A percentile compares a stretch with the other conserved stretches of the same genome.
Conservation (phyloP, 2,329 filamentous ascomycete species). For the Cephalotrichum gorgonifer region DNA sequence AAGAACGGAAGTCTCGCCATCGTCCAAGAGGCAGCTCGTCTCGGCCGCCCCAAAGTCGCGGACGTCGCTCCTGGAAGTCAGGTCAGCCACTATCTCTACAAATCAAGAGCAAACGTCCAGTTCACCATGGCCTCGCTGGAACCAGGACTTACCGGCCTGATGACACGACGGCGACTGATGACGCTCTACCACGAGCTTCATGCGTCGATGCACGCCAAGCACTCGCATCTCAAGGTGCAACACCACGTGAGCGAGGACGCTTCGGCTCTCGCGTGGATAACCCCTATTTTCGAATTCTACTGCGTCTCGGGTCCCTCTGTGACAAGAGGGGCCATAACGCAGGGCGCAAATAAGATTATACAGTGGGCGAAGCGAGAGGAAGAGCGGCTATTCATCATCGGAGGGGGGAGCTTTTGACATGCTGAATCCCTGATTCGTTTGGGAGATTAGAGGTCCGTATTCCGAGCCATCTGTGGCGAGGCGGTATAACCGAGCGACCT, state of each 20-base stretch:
- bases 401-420: slow-evolving; percentile 29
- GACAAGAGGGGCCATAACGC: slow-evolving; percentile 57
- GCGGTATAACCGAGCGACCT: slow-evolving; percentile 31
- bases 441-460: no score
- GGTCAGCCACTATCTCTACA: slow-evolving; percentile 89
- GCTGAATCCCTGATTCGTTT: background rate
- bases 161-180: slow-evolving; percentile 63
- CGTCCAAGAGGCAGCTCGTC: slow-evolving; percentile 60
- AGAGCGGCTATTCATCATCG: slow-evolving; percentile 91
- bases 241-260: slow-evolving; percentile 67
- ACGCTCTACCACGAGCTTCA: slow-evolving; percentile 80
- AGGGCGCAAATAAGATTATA: slow-evolving; percentile 79
- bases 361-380: slow-evolving; percentile 90
- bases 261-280: slow-evolving; percentile 81
- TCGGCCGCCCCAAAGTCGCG: slow-evolving; percentile 59
- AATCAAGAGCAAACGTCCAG: slow-evolving; percentile 88
- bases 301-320: slow-evolving; percentile 76
- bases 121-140: slow-evolving; percentile 82
- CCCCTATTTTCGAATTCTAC: slow-evolving; percentile 86
- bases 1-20: slow-evolving; percentile 65
- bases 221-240: slow-evolving; percentile 76
- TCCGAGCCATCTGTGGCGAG: slow-evolving; percentile 52
- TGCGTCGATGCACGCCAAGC: slow-evolving; percentile 71
- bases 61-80: slow-evolving; percentile 73
- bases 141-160: slow-evolving; percentile 49